Evolutionary conservation across 345 rosid genomes (phyloP), one percentile per base, ranked within the genome.

Genomic region (Schrenkiella parvula): DNA sequence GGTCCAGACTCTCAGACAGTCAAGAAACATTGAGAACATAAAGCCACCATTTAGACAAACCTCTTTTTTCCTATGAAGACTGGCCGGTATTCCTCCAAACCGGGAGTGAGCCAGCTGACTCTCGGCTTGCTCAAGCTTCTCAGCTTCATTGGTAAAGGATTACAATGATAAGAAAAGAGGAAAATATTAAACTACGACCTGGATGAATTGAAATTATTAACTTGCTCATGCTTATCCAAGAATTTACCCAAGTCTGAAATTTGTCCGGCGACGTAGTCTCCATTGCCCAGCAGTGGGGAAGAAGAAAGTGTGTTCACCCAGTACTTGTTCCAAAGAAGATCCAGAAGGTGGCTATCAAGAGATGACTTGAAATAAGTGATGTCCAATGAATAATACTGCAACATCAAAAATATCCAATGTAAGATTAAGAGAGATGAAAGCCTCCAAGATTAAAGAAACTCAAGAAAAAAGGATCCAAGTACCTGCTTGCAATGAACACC

Each of bases 241-340:
- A 89, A 66, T 46, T 84, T 86, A 92, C 99, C 99, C 84, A 95
- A 84, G 82, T 95, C 99, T 19, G 95, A 95, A 73, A 92, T 89
- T 78, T 95, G 99, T 53, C 99, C 99, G 0, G 98, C 98, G 74
- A 95, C 96, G 68, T 92, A 95, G 86, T 95, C 99, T 57, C 96
- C 98, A 78, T 87, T 95, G 54, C 98, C 99, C 82, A 95, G 82
- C 53, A 95, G 88, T 55, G 98, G 96, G 15, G 99, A 95, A 75
- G 98, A 95, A 25, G 99, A 95, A 48, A 93, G 91, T 0, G 98
- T 93, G 78, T 93, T 93, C 59, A 90, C 97, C 96, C 98, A 93
- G 72, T 93, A 93, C 85, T 93, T 93, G 88, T 90, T 93, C 98
- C 98, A 93, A 25, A 93, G 83, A 52, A 93, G 84, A 82, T 92